These are phyloP conservation scores for Suillus paluster DNA, from an alignment of 768 basidiomycete species.

Conservation along the genomic window DNA sequence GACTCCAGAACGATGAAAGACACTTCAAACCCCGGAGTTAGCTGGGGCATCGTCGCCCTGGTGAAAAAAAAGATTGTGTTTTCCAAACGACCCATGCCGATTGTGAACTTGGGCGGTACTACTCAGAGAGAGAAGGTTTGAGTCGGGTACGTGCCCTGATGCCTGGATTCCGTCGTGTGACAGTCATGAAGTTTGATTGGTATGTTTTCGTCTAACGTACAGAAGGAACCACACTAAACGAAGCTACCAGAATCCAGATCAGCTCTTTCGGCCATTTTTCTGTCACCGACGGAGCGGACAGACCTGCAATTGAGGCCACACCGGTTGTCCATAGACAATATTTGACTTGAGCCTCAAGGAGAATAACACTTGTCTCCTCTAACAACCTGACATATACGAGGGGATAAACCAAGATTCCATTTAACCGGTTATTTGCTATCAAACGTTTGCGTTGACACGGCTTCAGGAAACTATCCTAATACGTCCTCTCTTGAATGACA, in stretches of 20 bases:
- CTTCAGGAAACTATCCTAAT: not conserved
- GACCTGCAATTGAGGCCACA: not conserved
- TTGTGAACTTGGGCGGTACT: slow-evolving; percentile 41
- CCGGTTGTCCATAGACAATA: not conserved
- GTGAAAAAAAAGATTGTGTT: slow-evolving; percentile 86
- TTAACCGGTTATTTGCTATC: not conserved
- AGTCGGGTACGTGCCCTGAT: not conserved
- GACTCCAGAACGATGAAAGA: slow-evolving; percentile 5
- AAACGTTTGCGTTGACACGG: not conserved
- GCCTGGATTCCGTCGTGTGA: not conserved
- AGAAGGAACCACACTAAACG: not conserved
- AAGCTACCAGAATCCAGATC: not conserved
- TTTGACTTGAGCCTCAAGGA: not conserved
- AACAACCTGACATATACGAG: not conserved
- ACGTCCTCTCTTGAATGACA: not conserved
- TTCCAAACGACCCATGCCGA: slow-evolving; percentile 81
- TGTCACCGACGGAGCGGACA: too few species aligned
- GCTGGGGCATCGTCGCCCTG: slow-evolving; percentile 69
- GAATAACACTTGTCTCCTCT: not conserved
- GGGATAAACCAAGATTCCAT: not conserved
- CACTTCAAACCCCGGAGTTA: slow-evolving; percentile 20
- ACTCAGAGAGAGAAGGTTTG: not conserved
- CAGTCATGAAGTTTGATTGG: not conserved
- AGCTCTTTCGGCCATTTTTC: not conserved
- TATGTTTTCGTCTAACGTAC: not conserved